Conservation (phyloP, 2,329 filamentous ascomycete species). For the Arachnomyces sp. region DNA sequence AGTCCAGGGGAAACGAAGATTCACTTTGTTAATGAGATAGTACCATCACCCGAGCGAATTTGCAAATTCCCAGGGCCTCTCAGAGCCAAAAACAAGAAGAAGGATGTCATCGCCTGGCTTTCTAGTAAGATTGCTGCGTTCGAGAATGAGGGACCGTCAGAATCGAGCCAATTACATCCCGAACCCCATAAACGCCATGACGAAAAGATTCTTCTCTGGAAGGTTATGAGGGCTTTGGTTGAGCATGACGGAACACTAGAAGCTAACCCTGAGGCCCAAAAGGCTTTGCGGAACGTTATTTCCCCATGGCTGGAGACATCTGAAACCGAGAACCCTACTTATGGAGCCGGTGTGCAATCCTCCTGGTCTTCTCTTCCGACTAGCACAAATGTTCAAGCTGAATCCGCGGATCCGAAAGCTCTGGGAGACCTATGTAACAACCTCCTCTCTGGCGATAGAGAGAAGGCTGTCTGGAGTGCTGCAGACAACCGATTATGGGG, state of each 20-base stretch:
- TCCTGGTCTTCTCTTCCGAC: constrained; percentile 32
- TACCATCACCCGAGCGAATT: constrained; percentile 62
- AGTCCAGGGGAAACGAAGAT: constrained; percentile 74
- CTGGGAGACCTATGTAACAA: constrained; percentile 64
- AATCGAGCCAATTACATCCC: constrained; percentile 42
- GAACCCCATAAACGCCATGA: constrained; percentile 56
- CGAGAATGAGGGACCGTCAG: constrained; percentile 45
- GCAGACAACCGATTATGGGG: constrained; percentile 93
- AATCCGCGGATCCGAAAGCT: constrained; percentile 60
- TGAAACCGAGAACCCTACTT: constrained; percentile 18
- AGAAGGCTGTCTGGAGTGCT: constrained; percentile 87
- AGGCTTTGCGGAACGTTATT: constrained; percentile 66
- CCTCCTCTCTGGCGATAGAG: constrained; percentile 71
- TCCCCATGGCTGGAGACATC: constrained; percentile 47
- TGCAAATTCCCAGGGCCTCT: constrained; percentile 84
- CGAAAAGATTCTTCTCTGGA: constrained; percentile 76
- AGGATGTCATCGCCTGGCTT: constrained; percentile 79
- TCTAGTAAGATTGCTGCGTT: constrained; percentile 64
- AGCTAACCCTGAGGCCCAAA: constrained; percentile 61
- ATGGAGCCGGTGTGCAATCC: constrained; percentile 15
- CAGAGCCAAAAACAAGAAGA: constrained; percentile 88
- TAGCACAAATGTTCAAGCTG: constrained; percentile 42
- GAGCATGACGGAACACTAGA: constrained; percentile 81
- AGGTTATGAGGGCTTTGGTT: constrained; percentile 69
- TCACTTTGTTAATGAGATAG: constrained; percentile 63